Evolutionary conservation across 2,329 filamentous ascomycete species (phyloP), one percentile per base, ranked within the genome.

Genomic region (Ramularia endophylla): DNA sequence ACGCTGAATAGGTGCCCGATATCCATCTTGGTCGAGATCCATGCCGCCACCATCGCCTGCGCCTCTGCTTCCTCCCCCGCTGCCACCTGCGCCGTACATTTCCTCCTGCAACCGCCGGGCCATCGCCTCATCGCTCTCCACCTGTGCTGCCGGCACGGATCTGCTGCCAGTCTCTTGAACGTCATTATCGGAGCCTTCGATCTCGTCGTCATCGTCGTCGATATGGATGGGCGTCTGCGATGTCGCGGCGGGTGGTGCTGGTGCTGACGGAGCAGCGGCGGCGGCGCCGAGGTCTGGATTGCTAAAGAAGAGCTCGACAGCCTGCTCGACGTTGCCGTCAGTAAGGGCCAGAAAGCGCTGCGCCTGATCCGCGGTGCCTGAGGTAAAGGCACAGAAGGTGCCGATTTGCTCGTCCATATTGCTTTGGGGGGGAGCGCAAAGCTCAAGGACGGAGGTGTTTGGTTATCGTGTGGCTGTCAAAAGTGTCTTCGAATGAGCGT

Each of bases 91-190:
- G 38, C 77, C 75, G 56, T 95, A 97, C 59, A 95, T 76, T 65
- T 98, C 88, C 58, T 98, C 85, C 63, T 98, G 92, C 45, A 98
- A 65, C 43, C 86, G 79, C 62, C 89, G 80, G 5, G 92, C 92
- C 81, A 97, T 90, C 31, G 86, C 89, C 38, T 87, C 89, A 58
- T 98, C 92, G 57, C 95, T 88, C 50, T 95, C 89, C 73, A 65
- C 41, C 17, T 56, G 44, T 19, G 39, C 39, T 27, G 30, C 36
- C 27, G 33, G 40, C 20, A 59, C 57, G 18, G 62, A 52, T 30
- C 58, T 51, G 31, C 57, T 59, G 15, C 50, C 54, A 5, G 41
- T 46, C 27, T 53, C 50, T 41, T 54, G 43, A 31, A 56, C 47
- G 36, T 56, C 37, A 48, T 67, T 64, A 39, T 68, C 63, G 25